Conservation (phyloP, 75 land plant genomes). For the Pseudotsuga menziesii region DNA sequence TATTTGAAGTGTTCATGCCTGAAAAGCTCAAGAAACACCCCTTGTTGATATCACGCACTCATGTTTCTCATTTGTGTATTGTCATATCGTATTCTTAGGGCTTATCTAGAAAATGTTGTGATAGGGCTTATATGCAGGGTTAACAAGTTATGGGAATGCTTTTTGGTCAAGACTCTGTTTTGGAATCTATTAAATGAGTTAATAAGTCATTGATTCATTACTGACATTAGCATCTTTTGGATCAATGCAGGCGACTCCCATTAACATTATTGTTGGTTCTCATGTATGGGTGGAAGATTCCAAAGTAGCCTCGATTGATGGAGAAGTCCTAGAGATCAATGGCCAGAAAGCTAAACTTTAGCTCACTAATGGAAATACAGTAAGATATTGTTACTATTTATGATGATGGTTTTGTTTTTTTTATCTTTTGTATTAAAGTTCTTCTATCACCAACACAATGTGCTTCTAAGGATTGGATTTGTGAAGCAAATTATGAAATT, state of each 20-base stretch:
- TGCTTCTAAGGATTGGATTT: not conserved
- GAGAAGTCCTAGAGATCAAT: slow-evolving; percentile 68
- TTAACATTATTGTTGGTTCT: slow-evolving; percentile 63
- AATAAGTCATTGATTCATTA: not conserved
- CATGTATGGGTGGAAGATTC: slow-evolving; percentile 94
- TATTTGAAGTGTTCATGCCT: too few relatives aligned
- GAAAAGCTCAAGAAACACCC: too few relatives aligned
- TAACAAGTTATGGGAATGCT: too few relatives aligned
- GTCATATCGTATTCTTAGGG: too few relatives aligned
- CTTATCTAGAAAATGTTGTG: too few relatives aligned
- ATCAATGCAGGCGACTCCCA: slow-evolving; percentile 55
- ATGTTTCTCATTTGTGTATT: too few relatives aligned
- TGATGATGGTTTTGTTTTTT: not conserved
- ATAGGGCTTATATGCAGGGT: too few relatives aligned
- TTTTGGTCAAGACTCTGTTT: too few relatives aligned
- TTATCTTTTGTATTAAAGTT: not conserved
- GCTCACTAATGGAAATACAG: slow-evolving; percentile 60
- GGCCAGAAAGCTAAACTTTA: slow-evolving; percentile 56
- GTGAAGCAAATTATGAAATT: not conserved
- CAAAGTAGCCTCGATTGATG: slow-evolving; percentile 83
- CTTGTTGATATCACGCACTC: too few relatives aligned
- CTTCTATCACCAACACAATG: not conserved
- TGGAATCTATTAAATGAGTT: too few relatives aligned
- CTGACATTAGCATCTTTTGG: not conserved
- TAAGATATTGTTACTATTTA: slow-evolving; percentile 20